Evolutionary conservation across 345 rosid species (phyloP).

Genomic region (Euphorbia pulcherrima): DNA sequence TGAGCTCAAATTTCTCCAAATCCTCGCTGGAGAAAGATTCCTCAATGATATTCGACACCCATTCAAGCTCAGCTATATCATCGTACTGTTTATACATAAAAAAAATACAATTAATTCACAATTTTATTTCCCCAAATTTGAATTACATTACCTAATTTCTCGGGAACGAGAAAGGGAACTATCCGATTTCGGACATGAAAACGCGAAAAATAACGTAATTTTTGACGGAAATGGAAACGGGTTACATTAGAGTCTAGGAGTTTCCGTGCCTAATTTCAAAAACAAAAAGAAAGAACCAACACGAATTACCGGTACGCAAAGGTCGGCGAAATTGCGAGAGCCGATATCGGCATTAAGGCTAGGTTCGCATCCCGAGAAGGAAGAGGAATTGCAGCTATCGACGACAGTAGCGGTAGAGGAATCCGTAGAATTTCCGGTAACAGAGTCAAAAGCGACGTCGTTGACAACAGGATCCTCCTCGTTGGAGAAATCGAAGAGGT

Average conservation of each 20-base stretch:
- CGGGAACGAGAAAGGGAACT: too few species aligned
- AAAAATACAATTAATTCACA: too few species aligned
- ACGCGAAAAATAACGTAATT: too few species aligned
- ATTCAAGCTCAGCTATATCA: constrained; percentile 93
- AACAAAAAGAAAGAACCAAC: too few species aligned
- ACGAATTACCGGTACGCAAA: constrained; percentile 76
- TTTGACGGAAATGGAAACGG: too few species aligned
- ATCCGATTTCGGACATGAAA: too few species aligned
- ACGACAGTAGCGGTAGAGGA: constrained; percentile 50
- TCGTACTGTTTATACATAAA: constrained; percentile 46
- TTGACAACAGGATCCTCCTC: constrained; percentile 55
- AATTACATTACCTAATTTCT: too few species aligned
- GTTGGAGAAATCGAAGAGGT: constrained; percentile 80
- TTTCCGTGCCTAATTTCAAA: too few species aligned
- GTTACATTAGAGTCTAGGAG: too few species aligned
- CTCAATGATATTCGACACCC: constrained; percentile 91
- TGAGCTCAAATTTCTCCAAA: constrained; percentile 68
- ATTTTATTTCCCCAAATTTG: too few species aligned
- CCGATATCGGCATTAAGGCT: constrained; percentile 35
- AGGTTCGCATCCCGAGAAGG: constrained; percentile 36
- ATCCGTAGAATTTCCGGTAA: constrained; percentile 42
- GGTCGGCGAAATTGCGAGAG: constrained; percentile 42
- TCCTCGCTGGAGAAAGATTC: constrained; percentile 95
- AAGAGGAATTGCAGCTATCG: constrained; percentile 67
- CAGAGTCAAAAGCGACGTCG: constrained; percentile 30